Base-by-base conservation (phyloP, 1,139 yeast genomes). In the Yamadazyma sp. region DNA sequence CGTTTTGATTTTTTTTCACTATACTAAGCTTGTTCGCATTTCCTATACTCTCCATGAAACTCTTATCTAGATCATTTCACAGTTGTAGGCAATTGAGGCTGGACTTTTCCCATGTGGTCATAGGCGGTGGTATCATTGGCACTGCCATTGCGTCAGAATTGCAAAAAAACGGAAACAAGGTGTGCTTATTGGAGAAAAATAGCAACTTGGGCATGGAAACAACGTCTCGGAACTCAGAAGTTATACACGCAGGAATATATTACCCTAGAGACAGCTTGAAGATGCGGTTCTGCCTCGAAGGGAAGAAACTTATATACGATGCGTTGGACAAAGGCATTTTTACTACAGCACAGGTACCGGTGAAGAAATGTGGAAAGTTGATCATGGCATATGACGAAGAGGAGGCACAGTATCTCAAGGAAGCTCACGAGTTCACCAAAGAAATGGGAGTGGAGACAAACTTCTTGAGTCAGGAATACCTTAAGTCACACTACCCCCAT, bases 71-170 rank as follows among this genome's bases (percentile, higher is more conserved):
- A 30, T n/a, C 14, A 12, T 31, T 43, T 17, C 46, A 43, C 17
- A 16, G 25, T 11, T 16, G 36, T 6, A 22, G 34, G 14, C 23
- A 31, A 16, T 28, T 43, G 2, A 11, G 10, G 18, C 51, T 62
- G 0, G 95, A 87, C 55, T 87, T 81, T 54, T 78, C 94, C 0
- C 96, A 88, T 57, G 81, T 83, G 1, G 79, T 89, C 0, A 69
- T 89, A 15, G 97, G 97, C 3, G 96, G 89, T 1, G 97, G 97
- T 0, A 86, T 80, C 0, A 91, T 89, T 1, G 97, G 97, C 0
- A 68, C 87, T 6, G 87, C 96, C 1, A 73, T 87, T 42, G 96
- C 87, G 0, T 79, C 91, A 0, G 83, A 83, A 49, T 63, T 89
- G 33, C 78, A 77, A 43, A 56, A 60, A 9, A 57, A 60, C 1